phyloP scores from a whole-genome alignment of 2,329 filamentous ascomycete species.

The Hypoxylon sp. region DNA sequence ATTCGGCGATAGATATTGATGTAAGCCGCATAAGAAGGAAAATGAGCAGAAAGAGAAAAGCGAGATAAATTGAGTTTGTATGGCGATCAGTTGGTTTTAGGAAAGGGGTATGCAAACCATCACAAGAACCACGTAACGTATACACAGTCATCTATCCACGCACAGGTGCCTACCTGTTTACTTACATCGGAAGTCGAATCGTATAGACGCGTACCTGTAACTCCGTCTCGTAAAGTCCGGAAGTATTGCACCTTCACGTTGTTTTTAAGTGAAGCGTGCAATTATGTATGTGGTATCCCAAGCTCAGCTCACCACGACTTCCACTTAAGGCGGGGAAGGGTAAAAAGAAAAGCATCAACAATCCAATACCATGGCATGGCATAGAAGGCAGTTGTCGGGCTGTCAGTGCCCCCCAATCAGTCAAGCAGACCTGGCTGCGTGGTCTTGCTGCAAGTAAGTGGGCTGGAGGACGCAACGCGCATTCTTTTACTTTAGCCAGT shows the following conservation, averaged over 20 bases:
- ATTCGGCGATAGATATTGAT: conserved; percentile 19
- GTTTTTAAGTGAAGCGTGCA: background rate
- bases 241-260: conserved; percentile 2
- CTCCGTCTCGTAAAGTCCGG: background rate
- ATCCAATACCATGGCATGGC: background rate
- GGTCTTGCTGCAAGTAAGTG: conserved; percentile 30
- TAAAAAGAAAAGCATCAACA: conserved; percentile 11
- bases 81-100: background rate
- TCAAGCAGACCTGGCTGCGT: conserved; percentile 24
- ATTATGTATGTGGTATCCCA: background rate
- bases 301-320: conserved; percentile 2
- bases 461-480: conserved; percentile 20
- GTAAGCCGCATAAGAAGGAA: conserved; percentile 4
- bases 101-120: conserved; percentile 9
- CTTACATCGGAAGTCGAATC: background rate
- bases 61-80: background rate
- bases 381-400: background rate
- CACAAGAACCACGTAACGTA: background rate
- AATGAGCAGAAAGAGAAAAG: background rate
- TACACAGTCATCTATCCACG: conserved; percentile 1
- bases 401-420: conserved; percentile 28
- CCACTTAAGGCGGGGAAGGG: conserved; percentile 22
- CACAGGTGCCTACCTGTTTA: conserved; percentile 1
- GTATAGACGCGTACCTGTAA: conserved; percentile 1
- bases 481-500: conserved; percentile 39